These are phyloP conservation scores for Leavenworthia alabamica DNA, from an alignment of 345 rosid genomes.

Conservation along the genomic window DNA sequence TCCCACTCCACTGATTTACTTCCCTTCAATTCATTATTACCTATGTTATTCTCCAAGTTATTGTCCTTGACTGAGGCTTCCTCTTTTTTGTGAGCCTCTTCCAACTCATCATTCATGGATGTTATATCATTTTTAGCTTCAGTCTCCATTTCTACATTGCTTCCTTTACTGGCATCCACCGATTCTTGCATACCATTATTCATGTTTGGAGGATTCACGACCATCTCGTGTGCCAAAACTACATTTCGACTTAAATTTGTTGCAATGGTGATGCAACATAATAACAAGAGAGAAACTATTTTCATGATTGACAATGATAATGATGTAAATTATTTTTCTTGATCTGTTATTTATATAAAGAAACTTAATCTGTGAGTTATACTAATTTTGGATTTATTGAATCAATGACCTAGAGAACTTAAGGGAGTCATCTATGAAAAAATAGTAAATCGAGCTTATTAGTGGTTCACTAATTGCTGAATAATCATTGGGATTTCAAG, in stretches of 20 bases:
- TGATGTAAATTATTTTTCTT: slow-evolving; percentile 5
- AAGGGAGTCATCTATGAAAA: slow-evolving; percentile 20
- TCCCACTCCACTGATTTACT: too few relatives aligned
- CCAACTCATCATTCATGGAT: too few relatives aligned
- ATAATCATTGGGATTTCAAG: background rate
- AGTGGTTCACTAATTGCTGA: slow-evolving; percentile 5
- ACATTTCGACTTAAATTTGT: slow-evolving; percentile 11
- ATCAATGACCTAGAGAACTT: slow-evolving; percentile 27
- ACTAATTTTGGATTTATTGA: slow-evolving; percentile 24
- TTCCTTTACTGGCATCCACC: background rate
- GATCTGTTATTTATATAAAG: slow-evolving; percentile 6
- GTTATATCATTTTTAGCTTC: background rate
- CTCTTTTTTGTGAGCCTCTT: too few relatives aligned
- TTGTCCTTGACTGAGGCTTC: too few relatives aligned
- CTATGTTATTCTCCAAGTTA: too few relatives aligned
- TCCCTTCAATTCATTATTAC: too few relatives aligned
- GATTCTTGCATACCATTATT: background rate
- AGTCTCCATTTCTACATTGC: background rate
- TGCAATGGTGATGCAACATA: slow-evolving; percentile 17
- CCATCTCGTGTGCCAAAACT: slow-evolving; percentile 14
- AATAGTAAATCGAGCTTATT: slow-evolving; percentile 18
- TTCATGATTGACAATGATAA: slow-evolving; percentile 12
- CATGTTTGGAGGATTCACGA: slow-evolving; percentile 4
- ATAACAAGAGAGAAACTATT: slow-evolving; percentile 10
- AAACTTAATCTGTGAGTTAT: background rate